Percentiles rank a stretch among this genome's conserved stretches.
Evolutionary conservation across 768 basidiomycete genomes (phyloP).

Genomic region (Pholiota microspora): DNA sequence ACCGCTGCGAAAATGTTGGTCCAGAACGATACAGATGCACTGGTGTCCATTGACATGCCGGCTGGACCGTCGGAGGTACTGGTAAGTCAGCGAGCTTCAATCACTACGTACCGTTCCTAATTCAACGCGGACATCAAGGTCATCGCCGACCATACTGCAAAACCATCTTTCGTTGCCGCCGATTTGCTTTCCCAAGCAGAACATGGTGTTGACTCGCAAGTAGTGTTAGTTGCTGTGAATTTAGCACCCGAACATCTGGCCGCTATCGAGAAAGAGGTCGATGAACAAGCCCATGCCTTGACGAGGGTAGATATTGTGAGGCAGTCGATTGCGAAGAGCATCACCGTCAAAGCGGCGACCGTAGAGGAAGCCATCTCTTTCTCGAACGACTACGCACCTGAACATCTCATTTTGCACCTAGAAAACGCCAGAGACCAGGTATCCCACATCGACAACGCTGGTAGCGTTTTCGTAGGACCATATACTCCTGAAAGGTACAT

Average conservation of each 20-base stretch:
- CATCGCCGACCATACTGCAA: constrained; percentile 85
- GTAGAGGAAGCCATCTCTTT: constrained; percentile 81
- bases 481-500: constrained; percentile 92
- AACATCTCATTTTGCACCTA: constrained; percentile 93
- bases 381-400: constrained; percentile 97
- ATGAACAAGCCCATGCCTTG: constrained; percentile 81
- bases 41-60: constrained; percentile 98
- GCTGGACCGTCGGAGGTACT: constrained; percentile 97
- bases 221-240: constrained; percentile 83
- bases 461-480: constrained; percentile 93
- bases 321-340: constrained; percentile 84
- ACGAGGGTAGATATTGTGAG: constrained; percentile 89
- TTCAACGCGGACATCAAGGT: constrained; percentile 65
- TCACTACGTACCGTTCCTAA: neutral
- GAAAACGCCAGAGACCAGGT: constrained; percentile 67
- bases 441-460: constrained; percentile 79
- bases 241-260: constrained; percentile 60
- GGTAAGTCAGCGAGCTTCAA: constrained; percentile 46
- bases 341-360: constrained; percentile 73
- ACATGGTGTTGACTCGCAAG: constrained; percentile 97
- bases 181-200: constrained; percentile 98
- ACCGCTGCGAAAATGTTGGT: constrained; percentile 99
- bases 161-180: constrained; percentile 91
- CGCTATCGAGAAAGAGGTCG: constrained; percentile 83
- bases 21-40: constrained; percentile 95